Conservation (phyloP, 2,329 filamentous ascomycete species). For the Gnomoniopsis smithogilvyi region DNA sequence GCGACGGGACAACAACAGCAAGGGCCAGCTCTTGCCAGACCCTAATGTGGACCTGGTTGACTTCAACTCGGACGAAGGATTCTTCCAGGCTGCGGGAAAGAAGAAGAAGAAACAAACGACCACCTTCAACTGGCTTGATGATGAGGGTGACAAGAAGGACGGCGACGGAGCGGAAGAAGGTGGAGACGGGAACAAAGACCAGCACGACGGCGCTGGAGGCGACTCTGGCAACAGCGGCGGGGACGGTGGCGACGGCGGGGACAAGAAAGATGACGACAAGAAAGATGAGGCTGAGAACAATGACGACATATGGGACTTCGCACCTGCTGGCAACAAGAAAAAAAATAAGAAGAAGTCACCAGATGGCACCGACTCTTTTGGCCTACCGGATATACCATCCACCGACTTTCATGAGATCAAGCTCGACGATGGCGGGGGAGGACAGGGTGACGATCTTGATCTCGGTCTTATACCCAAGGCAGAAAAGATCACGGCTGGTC, state of each 20-base stretch:
- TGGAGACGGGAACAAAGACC: constrained; percentile 30
- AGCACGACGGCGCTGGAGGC: constrained; percentile 29
- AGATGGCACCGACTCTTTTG: constrained; percentile 25
- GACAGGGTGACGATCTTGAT: constrained; percentile 41
- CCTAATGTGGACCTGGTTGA: constrained; percentile 51
- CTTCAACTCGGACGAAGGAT: constrained; percentile 52
- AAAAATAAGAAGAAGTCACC: constrained; percentile 47
- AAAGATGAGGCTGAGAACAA: constrained; percentile 31
- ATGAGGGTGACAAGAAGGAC: constrained; percentile 42
- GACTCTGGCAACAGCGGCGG: constrained; percentile 30
- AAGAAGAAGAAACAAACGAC: constrained; percentile 53
- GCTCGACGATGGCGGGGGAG: constrained; percentile 49
- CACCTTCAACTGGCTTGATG: constrained; percentile 37
- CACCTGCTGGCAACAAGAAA: constrained; percentile 47
- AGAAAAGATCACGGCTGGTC: constrained; percentile 24
- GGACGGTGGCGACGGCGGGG: constrained; percentile 35
- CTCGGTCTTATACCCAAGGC: constrained; percentile 42
- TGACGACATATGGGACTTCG: constrained; percentile 50
- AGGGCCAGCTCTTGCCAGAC: constrained; percentile 40
- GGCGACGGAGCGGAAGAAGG: constrained; percentile 35
- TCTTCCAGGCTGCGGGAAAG: constrained; percentile 52
- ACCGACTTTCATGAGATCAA: constrained; percentile 66
- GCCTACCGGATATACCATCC: constrained; percentile 22
- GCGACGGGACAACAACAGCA: constrained; percentile 16
- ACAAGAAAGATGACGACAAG: constrained; percentile 34